Conservation (phyloP, 73 alveolate species). For the Durusdinium trenchii region DNA sequence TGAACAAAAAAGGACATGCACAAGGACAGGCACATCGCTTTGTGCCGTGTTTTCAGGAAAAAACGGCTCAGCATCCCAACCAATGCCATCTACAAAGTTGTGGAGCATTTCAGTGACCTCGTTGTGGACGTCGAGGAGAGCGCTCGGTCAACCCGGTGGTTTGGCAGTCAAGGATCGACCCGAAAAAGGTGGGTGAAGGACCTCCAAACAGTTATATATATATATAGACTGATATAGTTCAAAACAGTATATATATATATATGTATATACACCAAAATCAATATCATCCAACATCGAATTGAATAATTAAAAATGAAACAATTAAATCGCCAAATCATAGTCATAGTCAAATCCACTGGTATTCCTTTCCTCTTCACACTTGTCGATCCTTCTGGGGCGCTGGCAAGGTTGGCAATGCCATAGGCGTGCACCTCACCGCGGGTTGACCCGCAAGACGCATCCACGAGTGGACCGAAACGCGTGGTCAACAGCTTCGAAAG, state of each 20-base stretch:
- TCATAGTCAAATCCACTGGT: background rate
- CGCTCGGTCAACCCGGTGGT: background rate
- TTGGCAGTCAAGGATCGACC: no score
- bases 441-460: no score
- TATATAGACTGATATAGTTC: background rate
- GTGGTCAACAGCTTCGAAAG: no score
- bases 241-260: background rate
- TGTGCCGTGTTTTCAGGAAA: background rate
- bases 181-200: no score
- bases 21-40: background rate
- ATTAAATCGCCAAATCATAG: background rate
- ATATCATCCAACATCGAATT: background rate
- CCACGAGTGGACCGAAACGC: no score
- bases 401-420: slow-evolving; percentile 55
- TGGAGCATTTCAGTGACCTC: slow-evolving; percentile 70
- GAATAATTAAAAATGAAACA: background rate
- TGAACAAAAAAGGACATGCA: background rate
- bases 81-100: slow-evolving; percentile 86
- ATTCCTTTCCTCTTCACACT: background rate
- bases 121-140: background rate
- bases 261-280: background rate
- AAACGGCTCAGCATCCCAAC: background rate
- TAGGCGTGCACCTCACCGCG: slow-evolving; percentile 62
- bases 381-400: background rate
- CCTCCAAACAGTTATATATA: background rate